A percentile compares a stretch with the other conserved stretches of the same genome.
phyloP scores from a whole-genome alignment of 75 land plant species.

The Picea glauca region DNA sequence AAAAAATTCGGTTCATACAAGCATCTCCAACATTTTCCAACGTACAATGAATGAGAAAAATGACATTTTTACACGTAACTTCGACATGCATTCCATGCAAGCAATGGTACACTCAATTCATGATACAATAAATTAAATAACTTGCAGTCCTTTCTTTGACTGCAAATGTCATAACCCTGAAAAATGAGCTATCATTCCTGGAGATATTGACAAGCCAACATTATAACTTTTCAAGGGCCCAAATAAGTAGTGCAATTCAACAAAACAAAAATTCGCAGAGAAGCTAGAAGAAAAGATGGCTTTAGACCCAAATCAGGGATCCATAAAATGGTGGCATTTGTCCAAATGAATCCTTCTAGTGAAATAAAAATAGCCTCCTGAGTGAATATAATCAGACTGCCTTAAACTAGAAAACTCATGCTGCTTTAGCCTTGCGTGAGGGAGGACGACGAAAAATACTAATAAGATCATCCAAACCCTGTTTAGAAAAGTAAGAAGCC shows the following conservation, averaged over 20 bases:
- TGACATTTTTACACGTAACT: background rate
- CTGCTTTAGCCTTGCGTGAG: slow-evolving; percentile 72
- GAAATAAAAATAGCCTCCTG: background rate
- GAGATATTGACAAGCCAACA: background rate
- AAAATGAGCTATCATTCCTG: background rate
- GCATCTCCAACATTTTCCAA: too few species aligned
- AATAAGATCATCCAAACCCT: slow-evolving; percentile 97
- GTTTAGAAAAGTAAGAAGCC: slow-evolving; percentile 7
- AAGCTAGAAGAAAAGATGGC: slow-evolving; percentile 11
- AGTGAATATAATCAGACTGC: background rate
- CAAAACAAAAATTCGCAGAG: background rate
- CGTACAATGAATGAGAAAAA: too few species aligned
- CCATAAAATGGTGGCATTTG: background rate
- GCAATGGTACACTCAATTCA: slow-evolving; percentile 10
- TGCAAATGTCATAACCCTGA: background rate
- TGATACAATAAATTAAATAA: background rate
- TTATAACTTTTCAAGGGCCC: background rate
- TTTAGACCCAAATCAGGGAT: background rate
- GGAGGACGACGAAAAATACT: slow-evolving; percentile 81
- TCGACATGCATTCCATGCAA: background rate
- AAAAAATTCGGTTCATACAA: too few species aligned
- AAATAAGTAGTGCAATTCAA: background rate
- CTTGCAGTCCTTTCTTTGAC: background rate
- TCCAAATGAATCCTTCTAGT: background rate
- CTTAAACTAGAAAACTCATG: slow-evolving; percentile 19